A percentile compares a stretch with the other conserved stretches of the same genome.
Evolutionary conservation across 805 yeast genomes (phyloP).

Genomic region (Metschnikowia noctiluminum): DNA sequence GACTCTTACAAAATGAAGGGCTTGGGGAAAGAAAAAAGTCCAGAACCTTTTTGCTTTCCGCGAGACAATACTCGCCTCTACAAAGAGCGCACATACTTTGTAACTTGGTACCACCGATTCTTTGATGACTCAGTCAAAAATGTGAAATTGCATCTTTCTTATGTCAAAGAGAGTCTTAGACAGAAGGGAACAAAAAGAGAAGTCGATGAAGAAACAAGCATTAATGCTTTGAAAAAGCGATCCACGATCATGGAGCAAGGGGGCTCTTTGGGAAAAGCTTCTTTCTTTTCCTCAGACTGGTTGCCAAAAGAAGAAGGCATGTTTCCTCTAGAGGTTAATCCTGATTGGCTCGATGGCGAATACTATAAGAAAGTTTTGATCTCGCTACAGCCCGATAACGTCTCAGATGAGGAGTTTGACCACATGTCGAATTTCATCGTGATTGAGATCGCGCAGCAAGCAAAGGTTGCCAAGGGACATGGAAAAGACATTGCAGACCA

Average conservation of each 20-base stretch:
- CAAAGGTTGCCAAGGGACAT: slow-evolving; percentile 50
- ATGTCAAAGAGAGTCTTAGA: slow-evolving; percentile 51
- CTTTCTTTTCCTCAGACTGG: slow-evolving; percentile 77
- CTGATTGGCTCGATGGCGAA: slow-evolving; percentile 59
- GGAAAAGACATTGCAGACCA: slow-evolving; percentile 39
- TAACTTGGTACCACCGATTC: slow-evolving; percentile 75
- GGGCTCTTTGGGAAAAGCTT: slow-evolving; percentile 29
- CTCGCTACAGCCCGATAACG: slow-evolving; percentile 69
- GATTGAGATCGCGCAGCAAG: slow-evolving; percentile 48
- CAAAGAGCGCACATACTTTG: slow-evolving; percentile 63
- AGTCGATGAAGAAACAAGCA: slow-evolving; percentile 13
- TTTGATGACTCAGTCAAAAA: slow-evolving; percentile 55
- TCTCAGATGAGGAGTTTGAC: slow-evolving; percentile 66
- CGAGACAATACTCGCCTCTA: slow-evolving; percentile 55
- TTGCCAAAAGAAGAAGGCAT: slow-evolving; percentile 56
- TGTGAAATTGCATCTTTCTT: slow-evolving; percentile 66
- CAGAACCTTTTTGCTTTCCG: slow-evolving; percentile 89
- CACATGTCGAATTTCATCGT: slow-evolving; percentile 42
- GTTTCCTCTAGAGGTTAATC: slow-evolving; percentile 56
- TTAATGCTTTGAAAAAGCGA: slow-evolving; percentile 19
- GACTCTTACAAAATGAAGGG: slow-evolving; percentile 67
- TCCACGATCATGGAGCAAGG: slow-evolving; percentile 38
- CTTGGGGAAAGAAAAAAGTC: slow-evolving; percentile 46
- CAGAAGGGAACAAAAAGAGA: slow-evolving; percentile 58
- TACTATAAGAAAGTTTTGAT: slow-evolving; percentile 55